Percentiles rank a stretch among this genome's conserved stretches.
Conservation (phyloP, 2,329 filamentous ascomycete species). For the Colletotrichum musicola region DNA sequence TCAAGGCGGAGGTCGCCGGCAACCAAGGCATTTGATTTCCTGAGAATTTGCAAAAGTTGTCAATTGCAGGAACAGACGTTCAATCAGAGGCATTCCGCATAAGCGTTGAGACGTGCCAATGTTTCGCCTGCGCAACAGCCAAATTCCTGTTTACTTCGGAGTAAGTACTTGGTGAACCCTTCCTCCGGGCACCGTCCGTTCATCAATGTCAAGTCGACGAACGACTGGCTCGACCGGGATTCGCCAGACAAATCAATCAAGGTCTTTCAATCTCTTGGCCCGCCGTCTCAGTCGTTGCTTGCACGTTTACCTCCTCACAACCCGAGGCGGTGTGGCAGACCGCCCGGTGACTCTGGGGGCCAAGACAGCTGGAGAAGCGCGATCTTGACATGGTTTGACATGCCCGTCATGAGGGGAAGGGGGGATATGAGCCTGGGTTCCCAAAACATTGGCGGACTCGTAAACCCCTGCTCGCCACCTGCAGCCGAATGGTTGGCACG, state of each 20-base stretch:
- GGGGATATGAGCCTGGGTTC: constrained; percentile 17
- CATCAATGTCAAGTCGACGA: constrained; percentile 22
- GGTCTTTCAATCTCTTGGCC: constrained; percentile 1
- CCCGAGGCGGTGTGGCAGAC: not conserved
- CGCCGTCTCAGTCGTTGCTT: constrained; percentile 16
- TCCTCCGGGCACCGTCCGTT: not conserved
- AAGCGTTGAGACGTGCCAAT: constrained; percentile 36
- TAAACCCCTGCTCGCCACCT: constrained; percentile 4
- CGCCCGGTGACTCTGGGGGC: not conserved
- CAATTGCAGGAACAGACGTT: constrained; percentile 8
- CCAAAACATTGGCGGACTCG: constrained; percentile 23
- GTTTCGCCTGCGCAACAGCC: constrained; percentile 29
- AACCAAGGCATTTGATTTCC: not conserved
- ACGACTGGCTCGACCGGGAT: constrained; percentile 12
- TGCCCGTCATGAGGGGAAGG: constrained; percentile 18
- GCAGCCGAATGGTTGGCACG: constrained; percentile 25
- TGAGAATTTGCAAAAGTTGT: not conserved
- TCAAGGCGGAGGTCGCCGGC: constrained; percentile 12
- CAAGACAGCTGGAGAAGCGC: constrained; percentile 22
- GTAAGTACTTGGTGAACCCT: not conserved
- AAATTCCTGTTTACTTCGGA: not conserved
- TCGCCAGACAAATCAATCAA: constrained; percentile 5
- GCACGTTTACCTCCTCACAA: not conserved
- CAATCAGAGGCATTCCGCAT: constrained; percentile 12
- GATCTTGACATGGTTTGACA: constrained; percentile 22